Conservation (phyloP, 164 flowering plant species). For the Vitis rotundifolia region DNA sequence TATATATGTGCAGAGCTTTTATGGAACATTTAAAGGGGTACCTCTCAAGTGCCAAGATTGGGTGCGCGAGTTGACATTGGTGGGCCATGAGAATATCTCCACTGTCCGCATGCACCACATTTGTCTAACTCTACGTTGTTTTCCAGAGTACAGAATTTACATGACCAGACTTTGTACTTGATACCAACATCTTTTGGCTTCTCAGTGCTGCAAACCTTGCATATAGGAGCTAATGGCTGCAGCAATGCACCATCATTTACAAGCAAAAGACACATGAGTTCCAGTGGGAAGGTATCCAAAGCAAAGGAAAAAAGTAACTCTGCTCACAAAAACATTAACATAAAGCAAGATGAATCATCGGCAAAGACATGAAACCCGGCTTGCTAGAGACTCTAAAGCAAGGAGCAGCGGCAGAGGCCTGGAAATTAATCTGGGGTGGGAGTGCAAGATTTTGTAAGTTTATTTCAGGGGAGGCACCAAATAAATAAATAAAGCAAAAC, state of each 20-base stretch:
- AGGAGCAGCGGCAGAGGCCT: no score
- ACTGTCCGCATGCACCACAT: constrained; percentile 80
- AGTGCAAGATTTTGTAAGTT: no score
- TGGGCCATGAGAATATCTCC: constrained; percentile 90
- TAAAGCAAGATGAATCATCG: no score
- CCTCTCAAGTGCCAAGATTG: constrained; percentile 58
- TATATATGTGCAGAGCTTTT: no score
- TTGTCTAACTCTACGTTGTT: constrained; percentile 64
- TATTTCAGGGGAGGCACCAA: no score
- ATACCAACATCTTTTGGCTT: constrained; percentile 53
- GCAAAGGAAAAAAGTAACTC: no score
- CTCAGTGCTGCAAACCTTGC: constrained; percentile 53
- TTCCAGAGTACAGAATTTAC: constrained; percentile 86
- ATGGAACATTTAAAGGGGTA: not conserved
- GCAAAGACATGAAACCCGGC: no score
- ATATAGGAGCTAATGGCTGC: constrained; percentile 76
- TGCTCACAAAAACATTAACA: no score
- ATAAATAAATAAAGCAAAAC: no score
- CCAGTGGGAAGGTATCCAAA: not conserved
- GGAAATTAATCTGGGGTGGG: no score
- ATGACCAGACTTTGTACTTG: constrained; percentile 69
- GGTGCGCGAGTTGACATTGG: constrained; percentile 57
- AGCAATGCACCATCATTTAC: constrained; percentile 1
- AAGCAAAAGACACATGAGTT: not conserved
- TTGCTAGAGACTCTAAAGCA: no score